Conservation (phyloP, 345 rosid species). For the Lepidium africanum region DNA sequence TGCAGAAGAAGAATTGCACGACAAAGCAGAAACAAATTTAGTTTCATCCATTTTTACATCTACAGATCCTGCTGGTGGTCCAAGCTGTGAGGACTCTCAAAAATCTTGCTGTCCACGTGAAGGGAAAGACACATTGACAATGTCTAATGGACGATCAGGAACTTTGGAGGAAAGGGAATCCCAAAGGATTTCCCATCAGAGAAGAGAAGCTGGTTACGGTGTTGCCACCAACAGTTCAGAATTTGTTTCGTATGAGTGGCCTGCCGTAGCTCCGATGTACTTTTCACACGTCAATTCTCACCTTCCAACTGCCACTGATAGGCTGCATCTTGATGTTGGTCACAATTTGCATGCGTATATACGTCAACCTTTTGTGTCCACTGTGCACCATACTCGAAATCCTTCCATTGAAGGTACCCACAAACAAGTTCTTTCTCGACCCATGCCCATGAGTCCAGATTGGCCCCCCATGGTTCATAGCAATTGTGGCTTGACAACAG, state of each 20-base stretch:
- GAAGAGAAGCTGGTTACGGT: conserved; percentile 28
- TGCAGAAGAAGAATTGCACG: conserved; percentile 16
- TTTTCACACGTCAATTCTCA: conserved; percentile 67
- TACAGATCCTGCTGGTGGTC: conserved; percentile 20
- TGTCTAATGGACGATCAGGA: conserved; percentile 27
- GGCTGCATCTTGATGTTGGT: conserved; percentile 94
- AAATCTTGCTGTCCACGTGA: conserved; percentile 27
- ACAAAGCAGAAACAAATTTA: conserved; percentile 24
- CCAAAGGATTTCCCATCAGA: conserved; percentile 28
- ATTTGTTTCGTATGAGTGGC: conserved; percentile 82
- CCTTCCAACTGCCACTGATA: conserved; percentile 80
- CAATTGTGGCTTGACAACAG: conserved; percentile 56
- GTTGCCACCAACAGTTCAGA: conserved; percentile 40
- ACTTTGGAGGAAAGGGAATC: conserved; percentile 35
- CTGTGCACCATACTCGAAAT: conserved; percentile 71
- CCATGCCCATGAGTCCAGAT: conserved; percentile 83
- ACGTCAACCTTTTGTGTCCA: conserved; percentile 66
- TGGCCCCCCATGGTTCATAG: conserved; percentile 95
- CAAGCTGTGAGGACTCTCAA: conserved; percentile 26
- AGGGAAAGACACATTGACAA: conserved; percentile 23
- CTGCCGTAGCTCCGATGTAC: conserved; percentile 61
- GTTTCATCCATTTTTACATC: conserved; percentile 22
- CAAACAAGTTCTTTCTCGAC: conserved; percentile 57
- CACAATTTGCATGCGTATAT: conserved; percentile 68
- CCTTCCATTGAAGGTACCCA: conserved; percentile 57